Evolutionary conservation across 768 basidiomycete species (phyloP), one percentile per base, ranked within the genome.

Genomic region (Cystobasidium ongulense): DNA sequence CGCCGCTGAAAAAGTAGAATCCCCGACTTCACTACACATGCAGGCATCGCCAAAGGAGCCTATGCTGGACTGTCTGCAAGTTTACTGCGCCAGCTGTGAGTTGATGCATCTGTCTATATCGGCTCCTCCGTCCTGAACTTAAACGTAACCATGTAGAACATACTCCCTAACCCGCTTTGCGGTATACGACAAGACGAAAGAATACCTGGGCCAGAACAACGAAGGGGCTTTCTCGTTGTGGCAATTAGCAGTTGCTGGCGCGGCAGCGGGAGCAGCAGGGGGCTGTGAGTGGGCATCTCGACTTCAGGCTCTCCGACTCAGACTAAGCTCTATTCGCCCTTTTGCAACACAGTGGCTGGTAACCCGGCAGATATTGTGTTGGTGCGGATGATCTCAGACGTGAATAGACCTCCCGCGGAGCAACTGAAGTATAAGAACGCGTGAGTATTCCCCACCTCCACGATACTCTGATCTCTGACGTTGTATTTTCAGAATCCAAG

Each of bases 51-150:
- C 1, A 52, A 71, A 36, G 78, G 78, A 59, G 75, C 75, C 61
- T 79, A 78, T 63, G 75, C 76, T 35, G 78, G 78, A 27, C 76
- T 79, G 33, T 75, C 77, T 3, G 78, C 78, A 35, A 78, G 77
- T 35, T 75, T 79, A 54, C 50, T 79, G 2, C 77, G 78, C 0
- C 77, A 78, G 59, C 76, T 79, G 78, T 79, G 35, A 17, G 27
- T 8, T 29, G 8, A 35, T 17, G 65, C 41, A 59, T 27, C 54
- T 25, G 11, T 67, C 23, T 4, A 7, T 54, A 17, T 53, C 15
- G 38, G 33, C 38, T 31, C 27, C 13, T 46, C 25, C 15, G 15
- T 61, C 17, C 35, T 27, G 10, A 18, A 23, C 8, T 54, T n/a
- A 7, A 54, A 54, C n/a, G 10, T 23, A 23, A 29, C 25, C 57